Evolutionary conservation across 2,329 filamentous ascomycete species (phyloP), one percentile per base, ranked within the genome.

Genomic region (Rasamsonia emersonii): DNA sequence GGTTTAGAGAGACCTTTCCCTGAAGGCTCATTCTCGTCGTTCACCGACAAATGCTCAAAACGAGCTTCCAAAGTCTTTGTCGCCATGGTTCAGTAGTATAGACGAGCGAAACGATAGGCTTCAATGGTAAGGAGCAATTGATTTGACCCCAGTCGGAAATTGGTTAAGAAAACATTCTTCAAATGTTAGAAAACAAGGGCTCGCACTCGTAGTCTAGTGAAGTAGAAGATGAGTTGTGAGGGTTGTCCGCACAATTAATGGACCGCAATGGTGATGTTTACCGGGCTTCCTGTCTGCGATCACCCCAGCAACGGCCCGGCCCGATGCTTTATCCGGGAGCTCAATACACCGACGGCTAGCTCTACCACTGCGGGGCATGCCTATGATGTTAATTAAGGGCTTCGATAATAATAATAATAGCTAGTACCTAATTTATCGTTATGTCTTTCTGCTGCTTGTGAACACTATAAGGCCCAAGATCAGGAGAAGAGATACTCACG

Each of bases 11-110:
- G 56, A 42, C 41, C 70, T 70, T 63, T 66, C 41, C 75, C 69
- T 33, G 64, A 64, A 18, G 67, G 61, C 37, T 85, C 80, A 53
- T 89, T 93, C 62, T 94, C 88, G 53, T 95, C 88, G 48, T 83
- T 81, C 41, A 95, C 84, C 13, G 83, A 81, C 64, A 95, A 75
- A 60, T 79, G 80, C 76, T 94, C 86, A 53, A 96, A 85, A 49
- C 84, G 83, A 62, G 82, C 70, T 65, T 95, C 89, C 28, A 96
- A 70, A 31, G 76, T 77, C 47, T 83, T 76, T 37, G 82, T 75
- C 43, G 88, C 76, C 82, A 89, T 73, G 25, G 28, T 78, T 41
- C 28, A 31, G 18, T 11, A 32, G 33, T 32, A 20, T 29, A 35
- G 31, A 36, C 11, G 35, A 21, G 25, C 20, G 28, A 18, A 31